Conservation (phyloP, 1,284 basidiomycete genomes). For the Malassezia brasiliensis region DNA sequence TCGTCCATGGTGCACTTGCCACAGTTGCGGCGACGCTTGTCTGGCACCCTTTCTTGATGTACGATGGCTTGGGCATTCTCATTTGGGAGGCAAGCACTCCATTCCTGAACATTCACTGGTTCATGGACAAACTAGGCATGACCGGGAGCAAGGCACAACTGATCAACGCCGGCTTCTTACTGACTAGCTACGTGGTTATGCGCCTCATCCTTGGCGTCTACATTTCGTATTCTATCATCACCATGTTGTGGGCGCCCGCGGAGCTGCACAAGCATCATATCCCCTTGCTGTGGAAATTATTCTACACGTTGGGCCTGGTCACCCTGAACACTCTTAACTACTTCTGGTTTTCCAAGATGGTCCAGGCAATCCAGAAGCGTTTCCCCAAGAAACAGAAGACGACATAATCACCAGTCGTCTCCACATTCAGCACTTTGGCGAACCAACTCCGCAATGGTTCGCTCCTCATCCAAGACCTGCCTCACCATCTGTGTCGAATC, state of each 20-base stretch:
- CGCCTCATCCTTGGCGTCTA: constrained; percentile 46
- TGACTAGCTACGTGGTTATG: constrained; percentile 43
- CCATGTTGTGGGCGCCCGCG: constrained; percentile 7
- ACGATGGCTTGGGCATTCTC: constrained; percentile 47
- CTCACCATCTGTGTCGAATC: constrained; percentile 12
- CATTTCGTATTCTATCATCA: constrained; percentile 17
- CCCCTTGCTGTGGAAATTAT: constrained; percentile 18
- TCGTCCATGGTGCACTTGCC: constrained; percentile 47
- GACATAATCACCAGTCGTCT: constrained; percentile 24
- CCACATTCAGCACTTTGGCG: constrained; percentile 9
- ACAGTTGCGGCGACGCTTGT: constrained; percentile 40
- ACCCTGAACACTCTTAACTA: constrained; percentile 46
- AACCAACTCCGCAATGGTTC: constrained; percentile 19
- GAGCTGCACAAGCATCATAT: constrained; percentile 1
- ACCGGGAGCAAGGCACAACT: constrained; percentile 46
- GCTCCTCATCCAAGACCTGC: constrained; percentile 25
- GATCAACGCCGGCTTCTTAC: constrained; percentile 46
- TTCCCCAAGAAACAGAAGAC: constrained; percentile 19
- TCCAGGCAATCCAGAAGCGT: constrained; percentile 46
- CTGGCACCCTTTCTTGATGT: constrained; percentile 48
- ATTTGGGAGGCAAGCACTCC: constrained; percentile 48
- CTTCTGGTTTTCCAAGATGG: constrained; percentile 48
- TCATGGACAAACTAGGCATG: constrained; percentile 49
- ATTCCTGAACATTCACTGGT: constrained; percentile 51
- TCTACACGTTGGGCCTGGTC: constrained; percentile 34